Base-by-base conservation (phyloP, 2,329 filamentous ascomycete genomes). In the Bipolaris zeicola region DNA sequence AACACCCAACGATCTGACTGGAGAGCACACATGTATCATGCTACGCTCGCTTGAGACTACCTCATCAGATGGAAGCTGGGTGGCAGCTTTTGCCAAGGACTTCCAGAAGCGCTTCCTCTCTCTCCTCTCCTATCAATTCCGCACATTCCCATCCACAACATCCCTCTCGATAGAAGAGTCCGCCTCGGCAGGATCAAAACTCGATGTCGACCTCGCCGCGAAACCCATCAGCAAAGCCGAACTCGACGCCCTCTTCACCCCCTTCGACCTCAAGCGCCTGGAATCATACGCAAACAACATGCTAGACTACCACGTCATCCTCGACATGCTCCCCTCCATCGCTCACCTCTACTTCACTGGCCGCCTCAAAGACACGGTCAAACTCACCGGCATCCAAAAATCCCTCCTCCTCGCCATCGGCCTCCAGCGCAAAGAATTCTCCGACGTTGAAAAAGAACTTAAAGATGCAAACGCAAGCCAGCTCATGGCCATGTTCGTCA, bases 11-110 rank as follows among this genome's bases (percentile, higher is more conserved):
- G 95, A 98, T 55, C 83, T 99, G 43, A 99, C 96, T 0, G 95
- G 95, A 52, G 95, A 99, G 77, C 95, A 99, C 75, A 96, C 95
- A 0, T 97, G 92, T 73, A 94, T 99, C 26, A 99, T 99, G 96
- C 84, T 99, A 46, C 87, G 92, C 55, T 90, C 92, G 1, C 82
- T 99, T 2, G 76, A 81, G 48, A 77, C 78, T 0, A 79, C 80
- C 24, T 74, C 78, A 26, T 71, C 71, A 1, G 76, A 87, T 39
- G 92, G 96, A 65, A 87, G 85, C 68, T 98, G 95, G 95, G 87
- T 98, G 0, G 91, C 91, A 14, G 92, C 92, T 2, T 99, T 96
- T 71, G 85, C 94, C 3, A 86, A 89, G 60, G 95, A 99, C 76
- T 99, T 98, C 83, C 93, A 98, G 71, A 88, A 87, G 62, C 88